These are phyloP conservation scores for Fusarium tuaranense DNA, from an alignment of 2,329 filamentous ascomycete species.

Conservation along the genomic window DNA sequence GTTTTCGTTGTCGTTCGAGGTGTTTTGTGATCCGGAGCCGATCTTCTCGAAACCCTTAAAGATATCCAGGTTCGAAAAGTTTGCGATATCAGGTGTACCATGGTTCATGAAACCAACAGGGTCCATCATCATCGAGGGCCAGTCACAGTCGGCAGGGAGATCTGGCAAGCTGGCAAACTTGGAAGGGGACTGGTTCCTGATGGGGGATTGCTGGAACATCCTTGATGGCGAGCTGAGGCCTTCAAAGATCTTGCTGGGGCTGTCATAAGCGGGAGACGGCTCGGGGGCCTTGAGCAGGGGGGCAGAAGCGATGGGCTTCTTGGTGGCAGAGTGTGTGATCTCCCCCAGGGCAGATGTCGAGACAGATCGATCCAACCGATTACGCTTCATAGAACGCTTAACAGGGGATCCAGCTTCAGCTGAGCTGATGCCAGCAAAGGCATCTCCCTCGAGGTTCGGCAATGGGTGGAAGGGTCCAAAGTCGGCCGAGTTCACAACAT, in stretches of 20 bases:
- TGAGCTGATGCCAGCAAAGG: conserved; percentile 56
- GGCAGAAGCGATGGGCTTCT: conserved; percentile 63
- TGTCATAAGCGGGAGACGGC: conserved; percentile 58
- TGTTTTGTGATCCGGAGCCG: conserved; percentile 59
- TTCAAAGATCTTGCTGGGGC: conserved; percentile 69
- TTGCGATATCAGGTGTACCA: conserved; percentile 65
- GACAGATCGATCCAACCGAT: conserved; percentile 71
- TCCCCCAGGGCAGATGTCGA: conserved; percentile 73
- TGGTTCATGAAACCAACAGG: conserved; percentile 55
- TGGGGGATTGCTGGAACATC: conserved; percentile 53
- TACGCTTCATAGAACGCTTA: conserved; percentile 71
- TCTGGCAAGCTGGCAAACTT: conserved; percentile 57
- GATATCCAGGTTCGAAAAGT: conserved; percentile 74
- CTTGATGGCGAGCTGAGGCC: conserved; percentile 68
- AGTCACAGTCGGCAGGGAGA: conserved; percentile 54
- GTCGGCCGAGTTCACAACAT: conserved; percentile 61
- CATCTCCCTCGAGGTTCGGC: conserved; percentile 44
- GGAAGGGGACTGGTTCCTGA: conserved; percentile 60
- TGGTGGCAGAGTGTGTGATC: conserved; percentile 65
- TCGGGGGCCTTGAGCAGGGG: conserved; percentile 63
- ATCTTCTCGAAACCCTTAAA: conserved; percentile 83
- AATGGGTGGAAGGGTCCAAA: conserved; percentile 73
- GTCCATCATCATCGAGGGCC: conserved; percentile 51
- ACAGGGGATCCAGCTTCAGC: conserved; percentile 72
- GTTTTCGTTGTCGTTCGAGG: neutral